These are phyloP conservation scores for Turritis glabra DNA, from an alignment of 345 rosid genomes.

Conservation along the genomic window DNA sequence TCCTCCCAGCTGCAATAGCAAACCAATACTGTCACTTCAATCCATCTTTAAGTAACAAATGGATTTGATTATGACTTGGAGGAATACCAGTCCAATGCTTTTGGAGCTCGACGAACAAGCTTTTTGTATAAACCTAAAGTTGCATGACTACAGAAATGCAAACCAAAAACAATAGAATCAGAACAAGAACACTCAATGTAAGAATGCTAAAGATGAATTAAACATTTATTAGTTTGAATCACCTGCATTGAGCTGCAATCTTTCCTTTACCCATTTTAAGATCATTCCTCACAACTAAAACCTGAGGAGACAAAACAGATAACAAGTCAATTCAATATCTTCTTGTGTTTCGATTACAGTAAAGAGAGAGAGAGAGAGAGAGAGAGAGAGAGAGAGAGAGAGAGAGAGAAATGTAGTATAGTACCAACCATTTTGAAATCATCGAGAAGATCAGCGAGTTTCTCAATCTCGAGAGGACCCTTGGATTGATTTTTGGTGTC, in stretches of 20 bases:
- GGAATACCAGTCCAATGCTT: constrained; percentile 70
- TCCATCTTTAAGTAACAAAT: not conserved
- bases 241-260: constrained; percentile 99
- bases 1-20: constrained; percentile 80
- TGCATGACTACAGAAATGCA: constrained; percentile 71
- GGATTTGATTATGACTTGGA: not conserved
- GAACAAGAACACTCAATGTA: not conserved
- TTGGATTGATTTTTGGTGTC: constrained; percentile 47
- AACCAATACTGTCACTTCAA: not conserved
- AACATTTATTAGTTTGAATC: not conserved
- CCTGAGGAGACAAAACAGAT: constrained; percentile 45
- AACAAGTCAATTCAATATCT: constrained; percentile 4
- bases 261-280: constrained; percentile 99
- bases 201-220: not conserved
- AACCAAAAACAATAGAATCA: not conserved
- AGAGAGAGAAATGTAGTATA: not conserved
- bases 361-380: not conserved
- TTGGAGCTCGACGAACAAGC: constrained; percentile 77
- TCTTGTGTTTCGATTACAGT: not conserved
- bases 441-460: constrained; percentile 80
- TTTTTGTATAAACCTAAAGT: constrained; percentile 92
- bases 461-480: constrained; percentile 71
- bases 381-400: too few species aligned
- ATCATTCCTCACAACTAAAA: constrained; percentile 94
- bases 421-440: constrained; percentile 82